These are phyloP conservation scores for Lactarius quietus DNA, from an alignment of 768 basidiomycete species.

Conservation along the genomic window DNA sequence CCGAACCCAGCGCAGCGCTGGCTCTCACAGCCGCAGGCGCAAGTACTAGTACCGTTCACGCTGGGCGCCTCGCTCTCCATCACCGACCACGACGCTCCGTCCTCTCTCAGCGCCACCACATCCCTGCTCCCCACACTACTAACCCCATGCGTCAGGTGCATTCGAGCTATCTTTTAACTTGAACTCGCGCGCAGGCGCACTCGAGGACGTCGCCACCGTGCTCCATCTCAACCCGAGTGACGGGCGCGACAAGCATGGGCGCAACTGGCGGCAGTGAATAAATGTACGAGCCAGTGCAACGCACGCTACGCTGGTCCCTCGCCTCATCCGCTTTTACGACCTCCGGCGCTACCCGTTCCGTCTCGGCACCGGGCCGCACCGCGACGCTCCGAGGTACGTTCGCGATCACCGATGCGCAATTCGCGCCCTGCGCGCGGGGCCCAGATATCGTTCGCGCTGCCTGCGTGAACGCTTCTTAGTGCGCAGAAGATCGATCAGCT, in stretches of 20 bases:
- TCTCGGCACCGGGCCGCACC: conserved; percentile 43
- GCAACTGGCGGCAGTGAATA: conserved; percentile 65
- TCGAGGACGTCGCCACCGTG: conserved; percentile 65
- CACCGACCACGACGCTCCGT: too few relatives aligned
- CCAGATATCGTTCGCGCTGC: conserved; percentile 44
- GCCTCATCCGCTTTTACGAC: conserved; percentile 46
- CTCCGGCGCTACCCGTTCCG: conserved; percentile 40
- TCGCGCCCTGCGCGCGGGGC: conserved; percentile 65
- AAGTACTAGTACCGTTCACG: too few relatives aligned
- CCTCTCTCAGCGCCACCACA: too few relatives aligned
- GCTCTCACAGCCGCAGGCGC: conserved; percentile 30
- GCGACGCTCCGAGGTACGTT: conserved; percentile 65
- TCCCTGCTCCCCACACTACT: too few relatives aligned
- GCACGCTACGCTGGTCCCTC: conserved; percentile 80
- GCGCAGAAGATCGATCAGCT: conserved; percentile 86
- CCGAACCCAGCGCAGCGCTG: conserved; percentile 36
- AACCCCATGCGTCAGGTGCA: too few relatives aligned
- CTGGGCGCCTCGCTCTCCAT: too few relatives aligned
- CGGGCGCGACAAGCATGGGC: conserved; percentile 66
- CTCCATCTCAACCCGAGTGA: conserved; percentile 73
- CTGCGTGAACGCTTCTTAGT: conserved; percentile 47
- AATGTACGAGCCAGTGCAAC: conserved; percentile 63
- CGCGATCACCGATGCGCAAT: conserved; percentile 38
- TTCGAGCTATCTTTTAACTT: too few relatives aligned
- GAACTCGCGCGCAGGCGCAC: conserved; percentile 27